Conservation (phyloP, 305 asterid species). For the Solanum hybrid region DNA sequence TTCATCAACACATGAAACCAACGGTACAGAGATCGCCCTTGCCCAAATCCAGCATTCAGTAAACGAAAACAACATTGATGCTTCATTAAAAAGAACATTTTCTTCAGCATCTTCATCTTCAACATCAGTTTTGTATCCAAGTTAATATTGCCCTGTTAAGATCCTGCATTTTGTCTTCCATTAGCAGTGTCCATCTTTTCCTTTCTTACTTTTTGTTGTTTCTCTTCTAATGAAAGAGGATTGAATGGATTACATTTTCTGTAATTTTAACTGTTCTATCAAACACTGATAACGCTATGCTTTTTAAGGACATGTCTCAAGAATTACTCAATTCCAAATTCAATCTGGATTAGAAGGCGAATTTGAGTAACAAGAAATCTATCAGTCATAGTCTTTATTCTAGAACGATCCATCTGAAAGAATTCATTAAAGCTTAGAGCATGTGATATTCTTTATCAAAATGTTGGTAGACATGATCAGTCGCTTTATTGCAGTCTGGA, state of each 20-base stretch:
- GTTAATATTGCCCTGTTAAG: not conserved
- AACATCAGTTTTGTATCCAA: not conserved
- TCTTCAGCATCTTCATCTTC: not conserved
- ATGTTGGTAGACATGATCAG: no score
- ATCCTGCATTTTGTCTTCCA: not conserved
- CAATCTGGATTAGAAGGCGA: not conserved
- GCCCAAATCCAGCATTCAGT: no score
- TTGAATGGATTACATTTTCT: not conserved
- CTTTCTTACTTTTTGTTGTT: not conserved
- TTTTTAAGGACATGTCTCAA: not conserved
- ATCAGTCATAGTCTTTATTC: no score
- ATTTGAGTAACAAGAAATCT: no score
- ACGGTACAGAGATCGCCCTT: no score
- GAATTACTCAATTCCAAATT: not conserved
- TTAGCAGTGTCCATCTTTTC: not conserved
- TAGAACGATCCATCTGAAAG: no score
- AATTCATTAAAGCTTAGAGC: no score
- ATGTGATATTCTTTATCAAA: no score
- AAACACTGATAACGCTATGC: not conserved
- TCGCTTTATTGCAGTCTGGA: no score
- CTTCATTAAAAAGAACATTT: no score
- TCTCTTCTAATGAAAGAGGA: not conserved
- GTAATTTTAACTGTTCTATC: not conserved
- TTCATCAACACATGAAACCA: no score
- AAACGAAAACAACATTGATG: no score